Conservation (phyloP, 148 eudicot species). For the Selenicereus undatus region DNA sequence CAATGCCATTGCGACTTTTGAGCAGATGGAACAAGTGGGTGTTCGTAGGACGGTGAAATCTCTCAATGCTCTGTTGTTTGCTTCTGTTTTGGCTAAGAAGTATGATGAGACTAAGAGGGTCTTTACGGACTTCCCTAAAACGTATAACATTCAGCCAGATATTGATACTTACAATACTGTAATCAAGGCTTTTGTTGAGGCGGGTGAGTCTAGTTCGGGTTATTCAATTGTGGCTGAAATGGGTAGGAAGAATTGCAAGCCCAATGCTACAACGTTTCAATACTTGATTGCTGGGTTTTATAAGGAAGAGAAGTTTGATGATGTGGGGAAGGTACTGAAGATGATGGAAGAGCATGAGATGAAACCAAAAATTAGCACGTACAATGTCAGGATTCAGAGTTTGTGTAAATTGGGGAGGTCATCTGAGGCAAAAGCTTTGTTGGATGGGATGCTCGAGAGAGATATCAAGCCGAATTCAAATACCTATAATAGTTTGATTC, state of each 20-base stretch:
- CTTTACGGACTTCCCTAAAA: constrained; percentile 59
- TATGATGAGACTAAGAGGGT: constrained; percentile 52
- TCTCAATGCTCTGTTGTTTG: constrained; percentile 59
- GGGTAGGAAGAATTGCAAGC: constrained; percentile 57
- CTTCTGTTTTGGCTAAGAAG: constrained; percentile 55
- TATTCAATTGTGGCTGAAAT: constrained; percentile 70
- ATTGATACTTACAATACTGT: constrained; percentile 63
- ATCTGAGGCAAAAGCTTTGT: constrained; percentile 68
- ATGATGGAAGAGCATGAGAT: constrained; percentile 50
- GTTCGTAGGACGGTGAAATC: constrained; percentile 50
- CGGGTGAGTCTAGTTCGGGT: constrained; percentile 56
- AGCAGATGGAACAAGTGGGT: constrained; percentile 55
- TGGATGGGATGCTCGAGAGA: constrained; percentile 63
- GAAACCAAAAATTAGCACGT: constrained; percentile 38
- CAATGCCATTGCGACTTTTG: constrained; percentile 55
- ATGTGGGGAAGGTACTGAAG: constrained; percentile 68
- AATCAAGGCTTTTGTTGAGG: constrained; percentile 61
- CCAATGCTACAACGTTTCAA: constrained; percentile 51
- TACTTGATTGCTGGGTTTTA: constrained; percentile 73
- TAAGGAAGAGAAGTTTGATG: constrained; percentile 69
- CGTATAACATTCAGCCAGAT: constrained; percentile 51
- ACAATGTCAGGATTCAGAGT: constrained; percentile 67
- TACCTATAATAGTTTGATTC: constrained; percentile 52
- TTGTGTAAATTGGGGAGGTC: constrained; percentile 75
- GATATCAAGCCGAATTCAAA: constrained; percentile 51